phyloP scores from a whole-genome alignment of 176 grass and related monocot genomes.

The Secale cereale region DNA sequence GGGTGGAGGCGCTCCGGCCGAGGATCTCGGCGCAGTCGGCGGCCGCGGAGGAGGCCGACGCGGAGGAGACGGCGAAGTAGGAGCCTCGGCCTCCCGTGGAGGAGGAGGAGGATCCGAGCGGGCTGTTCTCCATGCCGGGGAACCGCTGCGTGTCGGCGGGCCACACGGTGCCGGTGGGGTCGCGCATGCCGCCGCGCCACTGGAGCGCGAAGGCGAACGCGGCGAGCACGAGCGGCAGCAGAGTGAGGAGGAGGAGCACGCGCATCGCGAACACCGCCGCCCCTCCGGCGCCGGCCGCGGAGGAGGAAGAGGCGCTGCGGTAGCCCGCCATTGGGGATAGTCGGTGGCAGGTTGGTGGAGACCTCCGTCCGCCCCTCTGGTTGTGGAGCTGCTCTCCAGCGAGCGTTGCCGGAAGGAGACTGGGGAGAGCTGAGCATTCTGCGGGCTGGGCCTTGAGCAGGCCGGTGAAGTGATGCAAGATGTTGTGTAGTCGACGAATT shows the following conservation, averaged over 20 bases:
- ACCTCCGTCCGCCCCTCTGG: background rate
- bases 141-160: constrained; percentile 75
- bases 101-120: constrained; percentile 70
- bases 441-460: background rate
- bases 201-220: constrained; percentile 93
- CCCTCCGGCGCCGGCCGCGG: background rate
- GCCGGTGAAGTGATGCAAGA: background rate
- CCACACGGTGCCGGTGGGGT: constrained; percentile 72
- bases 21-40: constrained; percentile 95
- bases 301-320: constrained; percentile 37
- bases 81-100: constrained; percentile 23
- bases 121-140: constrained; percentile 90
- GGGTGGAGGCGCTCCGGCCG: constrained; percentile 56
- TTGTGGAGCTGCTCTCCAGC: background rate
- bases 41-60: constrained; percentile 33
- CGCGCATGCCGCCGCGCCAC: constrained; percentile 89
- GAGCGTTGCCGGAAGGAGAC: constrained; percentile 13
- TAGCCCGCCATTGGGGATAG: constrained; percentile 58
- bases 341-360: background rate
- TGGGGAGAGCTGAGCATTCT: background rate
- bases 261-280: constrained; percentile 57
- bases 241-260: constrained; percentile 81
- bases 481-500: no score
- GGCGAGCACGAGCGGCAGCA: constrained; percentile 84
- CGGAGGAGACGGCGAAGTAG: constrained; percentile 46